phyloP scores from a whole-genome alignment of 176 grass and related monocot species.

The Hyparrhenia diplandra region DNA sequence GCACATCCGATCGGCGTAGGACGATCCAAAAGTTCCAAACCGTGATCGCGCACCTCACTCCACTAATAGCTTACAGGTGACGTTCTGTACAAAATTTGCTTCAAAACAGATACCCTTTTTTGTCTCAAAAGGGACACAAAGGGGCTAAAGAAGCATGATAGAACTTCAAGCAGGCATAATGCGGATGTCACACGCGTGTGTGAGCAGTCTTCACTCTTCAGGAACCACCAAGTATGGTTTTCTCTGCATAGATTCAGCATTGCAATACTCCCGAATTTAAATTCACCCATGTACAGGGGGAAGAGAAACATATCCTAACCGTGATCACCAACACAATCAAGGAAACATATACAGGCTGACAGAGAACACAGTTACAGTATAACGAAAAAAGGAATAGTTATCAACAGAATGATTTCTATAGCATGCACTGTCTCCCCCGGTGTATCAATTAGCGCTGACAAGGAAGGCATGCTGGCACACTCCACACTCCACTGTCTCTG shows the following conservation, averaged over 20 bases:
- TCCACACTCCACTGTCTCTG: constrained; percentile 94
- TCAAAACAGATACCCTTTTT: neutral
- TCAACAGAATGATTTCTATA: constrained; percentile 29
- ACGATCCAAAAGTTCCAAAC: neutral
- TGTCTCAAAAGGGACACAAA: neutral
- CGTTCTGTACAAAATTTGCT: neutral
- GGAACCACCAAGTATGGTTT: neutral
- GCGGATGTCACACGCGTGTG: neutral
- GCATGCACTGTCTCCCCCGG: neutral
- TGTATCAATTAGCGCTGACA: constrained; percentile 71
- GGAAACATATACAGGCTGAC: constrained; percentile 26
- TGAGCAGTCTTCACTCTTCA: neutral
- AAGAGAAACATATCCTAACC: neutral
- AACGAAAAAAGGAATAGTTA: too few species aligned
- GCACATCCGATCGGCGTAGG: too few species aligned
- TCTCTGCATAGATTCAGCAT: constrained; percentile 9
- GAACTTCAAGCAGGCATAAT: neutral
- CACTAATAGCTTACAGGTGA: neutral
- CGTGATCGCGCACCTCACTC: neutral
- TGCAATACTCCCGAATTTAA: neutral
- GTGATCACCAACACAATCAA: constrained; percentile 17
- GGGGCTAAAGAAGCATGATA: neutral
- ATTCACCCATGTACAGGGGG: constrained; percentile 12
- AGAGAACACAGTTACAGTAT: too few species aligned
- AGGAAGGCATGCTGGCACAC: constrained; percentile 97